Base-by-base conservation (phyloP, 371 early-diverging fungal genomes). In the Mortierella sp. region DNA sequence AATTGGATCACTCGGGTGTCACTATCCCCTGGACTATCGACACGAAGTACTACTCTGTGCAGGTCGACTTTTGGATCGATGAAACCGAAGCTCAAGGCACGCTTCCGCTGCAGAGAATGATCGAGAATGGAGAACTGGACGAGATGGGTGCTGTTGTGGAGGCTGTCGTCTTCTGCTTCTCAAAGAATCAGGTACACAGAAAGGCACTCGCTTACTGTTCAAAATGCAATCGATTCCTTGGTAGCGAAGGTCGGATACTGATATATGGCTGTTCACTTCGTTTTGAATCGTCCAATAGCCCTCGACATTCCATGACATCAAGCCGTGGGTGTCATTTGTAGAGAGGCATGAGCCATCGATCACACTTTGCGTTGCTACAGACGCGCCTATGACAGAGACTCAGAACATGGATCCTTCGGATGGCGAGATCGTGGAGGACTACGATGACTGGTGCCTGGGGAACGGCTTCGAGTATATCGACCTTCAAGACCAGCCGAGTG, bases 41-140 rank as follows among this genome's bases (percentile, higher is more conserved):
- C 21, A 93, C 89, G 15, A 91, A 90, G 57, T 93, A 93, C 73
- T 93, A 92, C 65, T 83, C 83, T n/a, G 91, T 90, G 21, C 61
- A 83, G 14, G 84, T 93, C 6, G 86, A 83, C 49, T 84, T 91
- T 67, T 93, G 91, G 91, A 53, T 90, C 27, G 93, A 90, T 63
- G 83, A 85, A 51, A 79, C 86, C 0, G 69, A 79, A 11, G 56
- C 58, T 6, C 75, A 80, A 1, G 51, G 66, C 0, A 60, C 62
- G 17, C 60, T 50, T 2, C 79, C 81, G 53, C 37, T 61, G 42
- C 82, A 83, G 32, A 78, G 76, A 3, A 73, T 82, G 46, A 66
- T 83, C 26, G 82, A 79, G 1, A 82, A 70, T 24, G 80, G 83
- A 8, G 80, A 84, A 31, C 79, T 85, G 24, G 80, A 81, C 26